Base-by-base conservation (phyloP, 139 green algal genomes). In the Trebouxia sp. region DNA sequence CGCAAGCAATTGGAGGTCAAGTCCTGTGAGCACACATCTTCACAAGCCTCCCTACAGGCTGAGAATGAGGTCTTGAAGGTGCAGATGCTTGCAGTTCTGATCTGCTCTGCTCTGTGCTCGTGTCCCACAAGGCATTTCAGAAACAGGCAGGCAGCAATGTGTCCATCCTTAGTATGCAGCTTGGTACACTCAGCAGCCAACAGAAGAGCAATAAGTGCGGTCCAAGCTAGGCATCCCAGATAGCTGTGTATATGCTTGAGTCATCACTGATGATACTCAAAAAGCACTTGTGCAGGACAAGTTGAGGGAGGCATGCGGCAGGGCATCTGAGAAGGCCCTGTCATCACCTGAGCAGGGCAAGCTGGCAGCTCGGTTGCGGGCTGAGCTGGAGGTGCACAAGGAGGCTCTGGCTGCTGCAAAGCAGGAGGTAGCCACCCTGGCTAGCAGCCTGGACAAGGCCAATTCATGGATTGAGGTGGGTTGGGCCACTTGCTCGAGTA, bases 1-100 rank as follows among this genome's bases (percentile, higher is more conserved):
- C 79, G 80, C 12, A 65, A 83, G 62, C 58, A 88, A 83, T 38
- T 78, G 35, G 72, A 86, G 41, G 45, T 26, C 43, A 62, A 53
- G 39, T 42, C 75, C 6, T 45, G 67, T 30, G 84, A 85, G 47
- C 39, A 47, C 20, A 67, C 79, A 9, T 65, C 55, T 24, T 37
- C 80, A 58, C 81, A 75, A 17, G 74, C 80, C 11, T 43, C 72
- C 32, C 42, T 84, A 7, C 30, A 65, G 0, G 74, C 80, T 39
- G 80, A 80, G 11, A 56, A 28, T 77, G 69, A 56, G 1, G 69
- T 77, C 6, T 39, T 80, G 38, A 75, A 77, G 80, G 72, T 80
- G 15, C 22, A 24, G 1, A 28, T 30, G 3, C 15, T 48, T 9
- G 1, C 17, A 6, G 20, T 22, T 58, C 50, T 58, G 50, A 17